Evolutionary conservation across 2,329 filamentous ascomycete genomes (phyloP), one percentile per base, ranked within the genome.

Genomic region (Diaporthe citrichinensis): DNA sequence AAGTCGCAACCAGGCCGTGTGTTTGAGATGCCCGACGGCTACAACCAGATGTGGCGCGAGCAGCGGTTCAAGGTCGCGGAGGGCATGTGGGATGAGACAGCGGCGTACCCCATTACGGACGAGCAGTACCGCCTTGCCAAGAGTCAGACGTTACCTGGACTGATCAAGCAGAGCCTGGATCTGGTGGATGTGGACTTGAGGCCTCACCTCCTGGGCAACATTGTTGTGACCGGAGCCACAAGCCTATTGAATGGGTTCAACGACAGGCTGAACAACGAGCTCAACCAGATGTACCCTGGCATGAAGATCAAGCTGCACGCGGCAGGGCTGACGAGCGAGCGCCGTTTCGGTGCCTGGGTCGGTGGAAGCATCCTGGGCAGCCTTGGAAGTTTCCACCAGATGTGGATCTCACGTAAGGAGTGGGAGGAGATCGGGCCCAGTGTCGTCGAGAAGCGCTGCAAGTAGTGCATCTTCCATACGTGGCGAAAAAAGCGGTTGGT

Each of bases 351-450:
- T 31, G 93, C 94, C 68, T 99, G 97, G 96, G 95, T 99, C 79
- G 97, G 97, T 62, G 97, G 97, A 61, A 98, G 95, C 85, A 98
- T 99, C 80, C 87, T 99, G 79, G 96, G 95, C 9, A 98, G 96
- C 84, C 85, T 99, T 86, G 97, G 97, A 14, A 98, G 96, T 20
- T 99, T 99, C 86, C 97, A 99, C 87, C 97, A 99, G 88, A 96
- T 99, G 94, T 99, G 97, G 97, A 97, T 99, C 80, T 96, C 94
- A 34, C 95, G 92, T 85, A 98, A 98, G 88, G 97, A 99, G 87
- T 98, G 98, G 81, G 95, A 98, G 78, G 97, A 99, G 88, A 96
- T 98, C 84, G 97, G 97, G 2, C 88, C 92, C 8, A 92, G 92
- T 78, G 96, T 98, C 80, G 94, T 98, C 59, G 96, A 98, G 89